Conservation (phyloP, 2,329 filamentous ascomycete genomes). For the Fragosphaeria purpurea region DNA sequence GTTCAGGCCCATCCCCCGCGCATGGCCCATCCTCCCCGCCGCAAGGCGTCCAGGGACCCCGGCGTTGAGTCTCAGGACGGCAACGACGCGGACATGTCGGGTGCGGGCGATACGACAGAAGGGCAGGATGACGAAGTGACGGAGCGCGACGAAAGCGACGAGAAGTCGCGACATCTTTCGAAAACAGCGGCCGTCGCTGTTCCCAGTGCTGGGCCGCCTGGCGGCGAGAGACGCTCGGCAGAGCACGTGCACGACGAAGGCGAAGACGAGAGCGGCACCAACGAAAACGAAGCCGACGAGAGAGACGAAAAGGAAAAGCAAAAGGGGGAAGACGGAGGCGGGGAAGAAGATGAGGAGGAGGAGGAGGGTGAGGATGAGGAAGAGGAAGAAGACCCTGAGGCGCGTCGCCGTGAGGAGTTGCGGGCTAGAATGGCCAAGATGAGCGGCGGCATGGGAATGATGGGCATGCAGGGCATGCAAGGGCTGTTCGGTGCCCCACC, state of each 20-base stretch:
- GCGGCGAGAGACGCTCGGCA: slow-evolving; percentile 2
- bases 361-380: slow-evolving; percentile 66
- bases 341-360: slow-evolving; percentile 27
- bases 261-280: too few species aligned
- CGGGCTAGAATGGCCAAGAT: slow-evolving; percentile 96
- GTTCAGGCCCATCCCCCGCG: slow-evolving; percentile 24
- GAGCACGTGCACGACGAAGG: neutral
- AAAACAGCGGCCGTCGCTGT: slow-evolving; percentile 6
- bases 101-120: slow-evolving; percentile 54
- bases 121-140: slow-evolving; percentile 49
- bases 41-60: slow-evolving; percentile 41
- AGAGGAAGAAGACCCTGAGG: slow-evolving; percentile 79
- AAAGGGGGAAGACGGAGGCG: neutral
- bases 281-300: neutral
- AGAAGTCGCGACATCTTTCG: slow-evolving; percentile 31
- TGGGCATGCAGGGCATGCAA: slow-evolving; percentile 71
- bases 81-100: slow-evolving; percentile 56
- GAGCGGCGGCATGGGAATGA: slow-evolving; percentile 95
- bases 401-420: slow-evolving; percentile 74
- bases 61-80: slow-evolving; percentile 41
- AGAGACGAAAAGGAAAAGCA: neutral
- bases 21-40: slow-evolving; percentile 34
- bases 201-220: neutral
- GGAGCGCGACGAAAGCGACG: slow-evolving; percentile 67
- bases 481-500: slow-evolving; percentile 74